Conservation (phyloP, 495 filamentous ascomycete genomes). For the Annulohypoxylon moriforme region DNA sequence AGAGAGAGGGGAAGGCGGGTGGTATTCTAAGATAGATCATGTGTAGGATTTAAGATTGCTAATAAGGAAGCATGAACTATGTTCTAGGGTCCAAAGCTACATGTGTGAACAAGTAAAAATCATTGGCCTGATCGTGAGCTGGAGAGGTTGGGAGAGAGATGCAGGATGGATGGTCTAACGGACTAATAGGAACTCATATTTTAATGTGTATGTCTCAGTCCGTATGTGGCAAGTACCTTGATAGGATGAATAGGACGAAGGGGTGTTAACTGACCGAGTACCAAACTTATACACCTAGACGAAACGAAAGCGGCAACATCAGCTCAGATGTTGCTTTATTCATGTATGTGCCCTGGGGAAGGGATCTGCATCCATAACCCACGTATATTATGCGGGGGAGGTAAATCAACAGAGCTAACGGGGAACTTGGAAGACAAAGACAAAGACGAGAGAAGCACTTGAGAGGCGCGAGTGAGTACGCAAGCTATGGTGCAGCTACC, state of each 20-base stretch:
- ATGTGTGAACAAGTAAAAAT: conserved; percentile 13
- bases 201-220: conserved; percentile 26
- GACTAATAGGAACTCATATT: conserved; percentile 31
- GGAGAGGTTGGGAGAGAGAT: conserved; percentile 36
- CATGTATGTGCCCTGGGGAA: conserved; percentile 14
- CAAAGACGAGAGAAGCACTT: conserved; percentile 18
- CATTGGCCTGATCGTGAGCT: conserved; percentile 23
- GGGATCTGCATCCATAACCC: conserved; percentile 30
- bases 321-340: conserved; percentile 35
- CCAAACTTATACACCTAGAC: conserved; percentile 12
- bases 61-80: conserved; percentile 35
- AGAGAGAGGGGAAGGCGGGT: not conserved
- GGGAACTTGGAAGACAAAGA: not conserved
- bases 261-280: conserved; percentile 26
- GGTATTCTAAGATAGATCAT: conserved; percentile 3
- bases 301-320: conserved; percentile 39
- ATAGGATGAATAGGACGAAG: conserved; percentile 3
- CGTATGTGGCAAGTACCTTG: conserved; percentile 26
- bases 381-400: conserved; percentile 23
- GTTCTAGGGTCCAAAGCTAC: conserved; percentile 23
- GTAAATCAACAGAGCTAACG: conserved; percentile 19
- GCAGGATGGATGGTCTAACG: conserved; percentile 18
- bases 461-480: conserved; percentile 25
- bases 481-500: conserved; percentile 6
- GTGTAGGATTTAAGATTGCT: conserved; percentile 17